phyloP scores from a whole-genome alignment of 2,329 filamentous ascomycete genomes.

The Verticillium zaregamsianum region DNA sequence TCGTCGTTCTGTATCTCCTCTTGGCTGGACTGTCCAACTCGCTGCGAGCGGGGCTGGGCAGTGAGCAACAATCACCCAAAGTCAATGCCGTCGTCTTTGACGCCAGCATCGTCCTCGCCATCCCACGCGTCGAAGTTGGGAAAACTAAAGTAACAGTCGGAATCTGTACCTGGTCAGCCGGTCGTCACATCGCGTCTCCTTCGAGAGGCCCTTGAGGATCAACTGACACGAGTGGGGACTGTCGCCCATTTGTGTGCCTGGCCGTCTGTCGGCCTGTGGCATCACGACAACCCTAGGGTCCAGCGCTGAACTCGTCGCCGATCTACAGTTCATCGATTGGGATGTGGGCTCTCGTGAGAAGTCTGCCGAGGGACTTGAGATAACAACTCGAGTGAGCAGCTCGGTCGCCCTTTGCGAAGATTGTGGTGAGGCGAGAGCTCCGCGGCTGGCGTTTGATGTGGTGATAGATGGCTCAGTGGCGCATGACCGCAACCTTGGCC shows the following conservation, averaged over 20 bases:
- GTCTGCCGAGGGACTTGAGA: constrained; percentile 27
- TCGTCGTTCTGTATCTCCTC: too few species aligned
- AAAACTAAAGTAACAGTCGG: constrained; percentile 63
- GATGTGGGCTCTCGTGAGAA: constrained; percentile 20
- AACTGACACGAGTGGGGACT: constrained; percentile 8
- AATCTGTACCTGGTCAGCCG: constrained; percentile 10
- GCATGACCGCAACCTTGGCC: constrained; percentile 50
- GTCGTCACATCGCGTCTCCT: background rate
- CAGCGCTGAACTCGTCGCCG: constrained; percentile 29
- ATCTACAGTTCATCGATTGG: constrained; percentile 17
- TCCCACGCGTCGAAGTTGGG: constrained; percentile 69
- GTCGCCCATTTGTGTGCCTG: constrained; percentile 5
- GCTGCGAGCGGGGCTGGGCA: too few species aligned
- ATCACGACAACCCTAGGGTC: constrained; percentile 29
- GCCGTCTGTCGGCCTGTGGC: constrained; percentile 12
- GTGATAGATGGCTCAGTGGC: constrained; percentile 57
- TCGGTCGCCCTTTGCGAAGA: constrained; percentile 49
- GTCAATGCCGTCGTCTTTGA: background rate
- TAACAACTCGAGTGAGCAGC: constrained; percentile 49
- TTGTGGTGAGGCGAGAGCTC: constrained; percentile 44
- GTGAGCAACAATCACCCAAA: background rate
- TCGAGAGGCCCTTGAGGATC: background rate
- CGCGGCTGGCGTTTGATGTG: constrained; percentile 47
- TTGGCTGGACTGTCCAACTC: too few species aligned
- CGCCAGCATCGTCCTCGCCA: constrained; percentile 14